phyloP scores from a whole-genome alignment of 257 asterid genomes.

The Salvia splendens region DNA sequence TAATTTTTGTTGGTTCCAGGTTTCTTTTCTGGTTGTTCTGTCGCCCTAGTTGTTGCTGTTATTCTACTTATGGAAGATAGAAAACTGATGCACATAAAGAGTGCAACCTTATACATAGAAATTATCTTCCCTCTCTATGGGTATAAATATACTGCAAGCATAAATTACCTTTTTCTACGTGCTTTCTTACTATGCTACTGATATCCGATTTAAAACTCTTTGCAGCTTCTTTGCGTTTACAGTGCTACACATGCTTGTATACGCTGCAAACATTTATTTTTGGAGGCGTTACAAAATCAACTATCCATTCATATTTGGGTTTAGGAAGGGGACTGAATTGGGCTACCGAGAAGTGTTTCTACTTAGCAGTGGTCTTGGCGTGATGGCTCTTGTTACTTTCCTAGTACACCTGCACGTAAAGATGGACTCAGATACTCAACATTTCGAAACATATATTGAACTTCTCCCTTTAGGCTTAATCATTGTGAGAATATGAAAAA shows the following conservation, averaged over 20 bases:
- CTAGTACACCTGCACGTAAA: slow-evolving; percentile 71
- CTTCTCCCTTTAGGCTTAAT: slow-evolving; percentile 72
- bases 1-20: slow-evolving; percentile 47
- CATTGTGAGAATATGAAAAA: slow-evolving; percentile 47
- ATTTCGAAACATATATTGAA: slow-evolving; percentile 48
- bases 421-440: slow-evolving; percentile 53
- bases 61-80: slow-evolving; percentile 59
- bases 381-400: slow-evolving; percentile 65
- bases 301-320: slow-evolving; percentile 81
- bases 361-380: slow-evolving; percentile 68
- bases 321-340: slow-evolving; percentile 77
- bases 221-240: slow-evolving; percentile 73
- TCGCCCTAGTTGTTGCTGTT: slow-evolving; percentile 63
- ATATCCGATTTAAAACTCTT: slow-evolving; percentile 29
- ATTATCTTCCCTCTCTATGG: slow-evolving; percentile 78
- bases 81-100: slow-evolving; percentile 45
- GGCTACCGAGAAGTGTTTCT: slow-evolving; percentile 77
- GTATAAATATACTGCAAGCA: slow-evolving; percentile 29
- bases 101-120: slow-evolving; percentile 51
- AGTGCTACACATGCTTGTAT: slow-evolving; percentile 72
- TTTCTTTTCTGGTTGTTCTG: slow-evolving; percentile 75
- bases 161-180: slow-evolving; percentile 8
- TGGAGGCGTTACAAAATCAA: slow-evolving; percentile 87
- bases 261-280: slow-evolving; percentile 73
- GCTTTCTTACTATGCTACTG: slow-evolving; percentile 14